Evolutionary conservation across 768 basidiomycete species (phyloP), one percentile per base, ranked within the genome.

Genomic region (Boletus tomentosulus): DNA sequence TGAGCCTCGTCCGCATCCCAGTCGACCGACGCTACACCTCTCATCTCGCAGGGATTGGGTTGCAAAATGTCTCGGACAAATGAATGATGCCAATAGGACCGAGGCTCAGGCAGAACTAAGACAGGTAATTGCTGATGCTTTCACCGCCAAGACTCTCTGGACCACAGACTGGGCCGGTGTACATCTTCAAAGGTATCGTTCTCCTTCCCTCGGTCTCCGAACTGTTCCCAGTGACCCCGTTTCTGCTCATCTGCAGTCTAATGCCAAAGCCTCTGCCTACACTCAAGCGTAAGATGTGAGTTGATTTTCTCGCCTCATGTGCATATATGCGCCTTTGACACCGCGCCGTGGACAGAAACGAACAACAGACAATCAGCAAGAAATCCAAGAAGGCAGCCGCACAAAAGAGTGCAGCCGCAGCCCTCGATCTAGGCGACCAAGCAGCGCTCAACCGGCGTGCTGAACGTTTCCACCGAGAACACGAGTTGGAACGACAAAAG

Each of bases 81-180:
- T 96, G 78, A 90, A 90, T 16, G 88, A 94, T 59, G 72, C 79
- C 48, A 98, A 96, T 74, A 85, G 88, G 69, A 74, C 74, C 46
- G 92, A 94, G 61, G 95, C 95, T 22, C 92, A 94, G 66, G 80
- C 87, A 56, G 97, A 99, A 78, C 75, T 99, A 67, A 94, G 93
- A 83, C 82, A 90, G 85, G 89, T 93, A 81, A 97, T 99, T 72
- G 87, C 89, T 82, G 84, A 93, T 62, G 86, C 93, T 72, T 96
- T 92, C 74, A 79, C 84, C 57, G 79, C 84, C 66, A 85, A 89
- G 68, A 81, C 87, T 1, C 78, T 98, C 25, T 88, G 90, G 83
- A 89, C 90, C n/a, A 96, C 89, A 53, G 92, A 98, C 70, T 99
- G 97, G 97, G 74, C 79, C 10, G 86, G 81, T 31, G 81, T 94